Evolutionary conservation across 225 moss, liverwort and hornwort genomes (phyloP), one percentile per base, ranked within the genome.

Genomic region (Polytrichum commune): DNA sequence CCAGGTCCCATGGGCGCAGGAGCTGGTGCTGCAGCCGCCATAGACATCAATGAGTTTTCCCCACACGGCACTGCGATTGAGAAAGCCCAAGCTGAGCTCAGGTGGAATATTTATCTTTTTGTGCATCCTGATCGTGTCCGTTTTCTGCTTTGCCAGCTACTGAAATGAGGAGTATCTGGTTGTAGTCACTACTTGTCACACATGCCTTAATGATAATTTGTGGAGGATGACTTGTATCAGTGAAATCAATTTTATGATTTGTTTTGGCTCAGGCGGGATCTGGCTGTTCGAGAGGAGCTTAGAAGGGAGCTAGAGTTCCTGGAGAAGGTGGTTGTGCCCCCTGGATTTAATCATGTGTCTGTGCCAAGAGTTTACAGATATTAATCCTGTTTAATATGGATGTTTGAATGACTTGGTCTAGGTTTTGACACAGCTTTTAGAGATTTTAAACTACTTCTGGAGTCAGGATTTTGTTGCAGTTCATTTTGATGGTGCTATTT

Each of bases 1-100:
- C 85, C 82, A 75, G 90, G 83, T 85, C 88, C 90, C 90, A 91
- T 91, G 90, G 90, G 88, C 85, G 88, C 85, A 86, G 85, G 88
- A 88, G 90, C 88, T 88, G 90, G 88, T 86, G 88, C 80, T 85
- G 90, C 83, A 91, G 88, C 88, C 76, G 74, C 79, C 84, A 82
- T 91, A 91, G 88, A 85, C 75, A 78, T 85, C 85, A 83, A 86
- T 75, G 88, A 91, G 74, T 76, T 80, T 64, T 91, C 90, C 69
- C 90, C 88, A 68, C 85, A 83, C 68, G 77, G 80, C 75, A 77
- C 82, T 83, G 88, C 88, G 62, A 91, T 91, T 68, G 88, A 91
- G 71, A 85, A 91, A 86, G 88, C 88, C 67, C 85, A 88, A 82
- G 90, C 85, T 69, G 88, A 88, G 81, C 88, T 91, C 72, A 91